A percentile compares a stretch with the other conserved stretches of the same genome.
Evolutionary conservation across 495 filamentous ascomycete species (phyloP).

Genomic region (Aspergillus taichungensis): DNA sequence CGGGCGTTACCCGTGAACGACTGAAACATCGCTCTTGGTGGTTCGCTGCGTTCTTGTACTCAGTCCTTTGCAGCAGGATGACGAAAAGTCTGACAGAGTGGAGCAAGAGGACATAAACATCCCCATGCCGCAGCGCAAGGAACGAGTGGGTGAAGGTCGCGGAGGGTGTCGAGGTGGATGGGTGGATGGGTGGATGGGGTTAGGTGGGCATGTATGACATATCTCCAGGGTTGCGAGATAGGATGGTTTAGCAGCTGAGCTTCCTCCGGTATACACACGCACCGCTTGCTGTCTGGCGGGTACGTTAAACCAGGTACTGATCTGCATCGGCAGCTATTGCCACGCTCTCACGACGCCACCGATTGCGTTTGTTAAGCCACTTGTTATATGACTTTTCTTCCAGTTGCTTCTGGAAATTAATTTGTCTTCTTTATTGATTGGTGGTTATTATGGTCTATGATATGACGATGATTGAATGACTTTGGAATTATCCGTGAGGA

Average conservation of each 20-base stretch:
- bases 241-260: background rate
- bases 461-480: too few species aligned
- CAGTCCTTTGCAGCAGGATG: background rate
- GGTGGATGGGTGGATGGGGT: background rate
- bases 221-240: too few species aligned
- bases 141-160: background rate
- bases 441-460: too few species aligned
- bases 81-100: constrained; percentile 8
- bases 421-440: too few species aligned
- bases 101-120: constrained; percentile 9
- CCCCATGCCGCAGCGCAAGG: constrained; percentile 20
- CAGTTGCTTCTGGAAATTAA: too few species aligned
- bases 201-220: background rate
- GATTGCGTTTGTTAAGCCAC: background rate
- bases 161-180: background rate
- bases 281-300: background rate
- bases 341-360: background rate
- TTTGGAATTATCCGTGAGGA: too few species aligned
- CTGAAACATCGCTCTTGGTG: constrained; percentile 59
- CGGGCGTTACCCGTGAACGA: constrained; percentile 84
- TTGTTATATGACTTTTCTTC: background rate
- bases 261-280: background rate
- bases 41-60: constrained; percentile 5
- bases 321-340: background rate
- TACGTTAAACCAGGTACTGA: too few species aligned